A percentile compares a stretch with the other conserved stretches of the same genome.
Evolutionary conservation across 1,284 basidiomycete species (phyloP).

Genomic region (Ceratobasidium sp.): DNA sequence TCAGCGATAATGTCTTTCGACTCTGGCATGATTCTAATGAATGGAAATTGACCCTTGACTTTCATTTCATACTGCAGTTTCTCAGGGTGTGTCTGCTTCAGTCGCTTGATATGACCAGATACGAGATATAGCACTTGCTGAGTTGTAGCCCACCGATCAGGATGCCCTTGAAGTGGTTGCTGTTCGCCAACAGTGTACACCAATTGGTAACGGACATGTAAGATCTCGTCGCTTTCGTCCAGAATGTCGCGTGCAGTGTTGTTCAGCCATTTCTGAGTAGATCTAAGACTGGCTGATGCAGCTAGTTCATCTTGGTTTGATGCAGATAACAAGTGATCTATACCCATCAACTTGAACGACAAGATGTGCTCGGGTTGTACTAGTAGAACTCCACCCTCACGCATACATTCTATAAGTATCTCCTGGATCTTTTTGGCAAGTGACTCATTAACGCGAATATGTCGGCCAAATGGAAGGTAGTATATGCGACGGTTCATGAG

Average conservation of each 20-base stretch:
- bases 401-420: too few species aligned
- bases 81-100: slow-evolving; percentile 39
- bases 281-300: slow-evolving; percentile 40
- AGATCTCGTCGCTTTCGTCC: slow-evolving; percentile 63
- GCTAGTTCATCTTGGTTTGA: slow-evolving; percentile 32
- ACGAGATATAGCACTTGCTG: slow-evolving; percentile 54
- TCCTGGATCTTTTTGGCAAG: too few species aligned
- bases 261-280: slow-evolving; percentile 53
- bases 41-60: slow-evolving; percentile 47
- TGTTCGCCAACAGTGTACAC: too few species aligned
- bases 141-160: slow-evolving; percentile 57
- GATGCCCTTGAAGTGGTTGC: slow-evolving; percentile 53
- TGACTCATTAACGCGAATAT: too few species aligned
- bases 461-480: too few species aligned
- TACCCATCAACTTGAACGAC: too few species aligned
- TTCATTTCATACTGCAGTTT: slow-evolving; percentile 40
- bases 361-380: too few species aligned
- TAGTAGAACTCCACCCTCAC: too few species aligned
- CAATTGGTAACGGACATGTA: slow-evolving; percentile 59
- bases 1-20: background rate
- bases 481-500: too few species aligned
- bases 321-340: slow-evolving; percentile 50
- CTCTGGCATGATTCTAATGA: slow-evolving; percentile 48
- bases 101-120: slow-evolving; percentile 39
- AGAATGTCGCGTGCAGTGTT: slow-evolving; percentile 54